These are phyloP conservation scores for Gossypium bickii DNA, from an alignment of 345 rosid species.

Conservation along the genomic window DNA sequence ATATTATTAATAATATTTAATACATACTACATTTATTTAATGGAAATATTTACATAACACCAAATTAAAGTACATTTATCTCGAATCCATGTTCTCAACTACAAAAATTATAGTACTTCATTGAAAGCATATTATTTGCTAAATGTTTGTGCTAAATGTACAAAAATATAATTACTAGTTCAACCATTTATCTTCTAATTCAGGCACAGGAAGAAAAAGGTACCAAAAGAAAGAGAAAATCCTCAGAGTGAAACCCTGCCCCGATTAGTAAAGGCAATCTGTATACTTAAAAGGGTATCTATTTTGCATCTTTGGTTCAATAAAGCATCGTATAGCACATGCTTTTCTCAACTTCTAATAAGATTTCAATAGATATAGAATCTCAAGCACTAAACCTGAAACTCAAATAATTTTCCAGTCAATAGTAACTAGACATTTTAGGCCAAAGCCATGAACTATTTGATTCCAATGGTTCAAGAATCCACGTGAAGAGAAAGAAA, in stretches of 20 bases:
- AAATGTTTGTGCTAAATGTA: not conserved
- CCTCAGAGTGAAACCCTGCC: not conserved
- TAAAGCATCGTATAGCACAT: no score
- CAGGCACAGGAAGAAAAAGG: not conserved
- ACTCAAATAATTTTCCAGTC: not conserved
- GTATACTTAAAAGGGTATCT: not conserved
- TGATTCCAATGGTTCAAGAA: slow-evolving; percentile 1
- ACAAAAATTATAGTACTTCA: not conserved
- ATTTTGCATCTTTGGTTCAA: not conserved
- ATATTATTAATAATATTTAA: not conserved
- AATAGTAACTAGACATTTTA: not conserved
- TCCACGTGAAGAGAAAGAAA: not conserved
- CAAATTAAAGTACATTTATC: no score
- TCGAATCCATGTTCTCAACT: not conserved
- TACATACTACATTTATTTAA: not conserved
- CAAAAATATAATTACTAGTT: not conserved
- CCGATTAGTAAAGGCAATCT: not conserved
- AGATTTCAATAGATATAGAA: not conserved
- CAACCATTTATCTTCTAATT: not conserved
- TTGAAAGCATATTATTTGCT: not conserved
- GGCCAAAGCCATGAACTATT: not conserved
- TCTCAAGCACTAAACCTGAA: not conserved
- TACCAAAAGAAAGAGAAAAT: not conserved
- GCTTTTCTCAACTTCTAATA: not conserved
- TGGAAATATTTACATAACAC: not conserved